These are phyloP conservation scores for Mallotus nudiflorus DNA, from an alignment of 345 rosid species.

Conservation along the genomic window DNA sequence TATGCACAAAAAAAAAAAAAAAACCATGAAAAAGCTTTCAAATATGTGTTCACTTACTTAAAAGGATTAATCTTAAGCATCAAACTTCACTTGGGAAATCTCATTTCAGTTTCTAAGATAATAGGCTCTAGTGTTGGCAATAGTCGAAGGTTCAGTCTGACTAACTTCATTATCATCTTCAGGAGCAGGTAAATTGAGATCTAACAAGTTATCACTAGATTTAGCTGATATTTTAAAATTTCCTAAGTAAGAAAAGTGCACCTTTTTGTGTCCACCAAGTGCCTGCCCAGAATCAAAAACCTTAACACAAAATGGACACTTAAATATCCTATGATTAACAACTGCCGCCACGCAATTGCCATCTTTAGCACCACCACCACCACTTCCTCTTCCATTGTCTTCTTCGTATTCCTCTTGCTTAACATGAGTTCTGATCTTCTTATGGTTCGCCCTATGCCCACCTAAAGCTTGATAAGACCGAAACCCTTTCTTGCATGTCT, in stretches of 20 bases:
- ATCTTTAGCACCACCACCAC: not conserved
- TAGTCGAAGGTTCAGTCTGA: not conserved
- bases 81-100: not conserved
- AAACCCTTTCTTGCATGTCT: slow-evolving; percentile 31
- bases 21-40: not conserved
- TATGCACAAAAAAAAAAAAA: slow-evolving; percentile 1
- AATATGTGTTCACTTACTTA: not conserved
- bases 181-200: slow-evolving; percentile 44
- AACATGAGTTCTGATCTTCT: slow-evolving; percentile 1
- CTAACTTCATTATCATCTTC: slow-evolving; percentile 22
- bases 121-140: too few relatives aligned
- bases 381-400: not conserved
- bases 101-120: too few relatives aligned
- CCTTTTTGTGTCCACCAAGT: slow-evolving; percentile 62
- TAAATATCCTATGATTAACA: slow-evolving; percentile 13
- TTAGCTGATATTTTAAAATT: not conserved
- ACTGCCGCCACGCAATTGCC: not conserved
- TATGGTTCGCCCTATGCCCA: slow-evolving; percentile 35
- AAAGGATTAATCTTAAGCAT: not conserved
- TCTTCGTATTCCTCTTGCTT: not conserved
- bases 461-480: slow-evolving; percentile 38
- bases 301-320: slow-evolving; percentile 44
- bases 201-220: slow-evolving; percentile 18
- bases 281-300: slow-evolving; percentile 63
- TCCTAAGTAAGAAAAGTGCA: slow-evolving; percentile 38